Conservation (phyloP, 208 protist genomes). For the Willaertia magna region DNA sequence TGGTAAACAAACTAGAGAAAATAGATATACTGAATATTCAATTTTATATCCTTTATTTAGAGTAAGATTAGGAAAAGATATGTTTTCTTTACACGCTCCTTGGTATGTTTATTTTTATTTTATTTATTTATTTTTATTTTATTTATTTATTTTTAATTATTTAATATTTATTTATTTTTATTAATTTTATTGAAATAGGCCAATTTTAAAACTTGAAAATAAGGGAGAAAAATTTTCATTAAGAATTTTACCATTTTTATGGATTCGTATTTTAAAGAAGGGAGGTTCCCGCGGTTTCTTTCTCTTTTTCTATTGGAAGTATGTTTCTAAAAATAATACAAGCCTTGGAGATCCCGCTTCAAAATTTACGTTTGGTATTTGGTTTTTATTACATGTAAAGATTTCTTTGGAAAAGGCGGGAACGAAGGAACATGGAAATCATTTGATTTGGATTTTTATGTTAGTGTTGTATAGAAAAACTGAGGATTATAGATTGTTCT, state of each 20-base stretch:
- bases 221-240: neutral
- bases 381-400: neutral
- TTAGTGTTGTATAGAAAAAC: neutral
- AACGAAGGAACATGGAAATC: neutral
- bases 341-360: neutral
- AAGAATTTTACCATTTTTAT: neutral
- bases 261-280: neutral
- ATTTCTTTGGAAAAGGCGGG: neutral
- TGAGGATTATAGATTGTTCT: neutral
- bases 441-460: neutral
- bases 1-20: neutral
- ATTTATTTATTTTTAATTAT: too few relatives aligned
- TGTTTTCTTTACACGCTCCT: neutral
- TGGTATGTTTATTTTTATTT: too few relatives aligned
- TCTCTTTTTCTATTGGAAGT: neutral
- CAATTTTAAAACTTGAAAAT: neutral
- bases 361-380: neutral
- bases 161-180: too few relatives aligned
- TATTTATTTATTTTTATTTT: too few relatives aligned
- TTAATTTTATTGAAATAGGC: too few relatives aligned
- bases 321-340: neutral
- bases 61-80: neutral
- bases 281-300: neutral
- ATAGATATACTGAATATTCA: neutral
- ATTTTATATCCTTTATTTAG: slow-evolving; percentile 6